Conservation (phyloP, 371 early-diverging fungal species). For the Racocetra persica region DNA sequence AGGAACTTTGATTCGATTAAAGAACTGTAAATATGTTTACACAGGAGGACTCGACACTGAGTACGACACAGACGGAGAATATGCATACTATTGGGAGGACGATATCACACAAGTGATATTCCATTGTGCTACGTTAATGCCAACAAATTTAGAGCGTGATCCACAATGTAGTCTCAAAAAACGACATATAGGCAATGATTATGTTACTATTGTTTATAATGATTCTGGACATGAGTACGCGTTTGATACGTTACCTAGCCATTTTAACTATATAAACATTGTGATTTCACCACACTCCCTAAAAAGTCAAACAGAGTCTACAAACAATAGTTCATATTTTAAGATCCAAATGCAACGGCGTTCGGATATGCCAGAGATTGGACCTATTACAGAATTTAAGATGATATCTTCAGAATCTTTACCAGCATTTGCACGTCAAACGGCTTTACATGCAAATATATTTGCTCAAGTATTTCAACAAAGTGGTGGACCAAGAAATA, state of each 20-base stretch:
- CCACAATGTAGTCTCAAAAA: slow-evolving; percentile 85
- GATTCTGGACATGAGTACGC: slow-evolving; percentile 84
- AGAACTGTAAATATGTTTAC: slow-evolving; percentile 71
- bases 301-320: background rate
- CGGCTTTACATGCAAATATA: slow-evolving; percentile 89
- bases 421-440: slow-evolving; percentile 82
- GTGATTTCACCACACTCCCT: slow-evolving; percentile 76
- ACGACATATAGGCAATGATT: slow-evolving; percentile 96
- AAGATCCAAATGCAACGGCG: slow-evolving; percentile 75
- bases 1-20: slow-evolving; percentile 76
- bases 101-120: slow-evolving; percentile 89
- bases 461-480: slow-evolving; percentile 86
- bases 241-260: slow-evolving; percentile 90
- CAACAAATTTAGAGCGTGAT: slow-evolving; percentile 75
- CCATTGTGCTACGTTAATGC: slow-evolving; percentile 95
- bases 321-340: slow-evolving; percentile 59
- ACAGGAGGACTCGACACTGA: slow-evolving; percentile 92
- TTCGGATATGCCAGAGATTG: slow-evolving; percentile 84
- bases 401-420: slow-evolving; percentile 81
- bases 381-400: slow-evolving; percentile 82
- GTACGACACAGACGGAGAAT: slow-evolving; percentile 85
- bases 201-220: slow-evolving; percentile 91
- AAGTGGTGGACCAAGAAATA: slow-evolving; percentile 53
- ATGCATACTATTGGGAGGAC: slow-evolving; percentile 85
- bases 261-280: slow-evolving; percentile 95